Conservation (phyloP, 108 stramenopile species). For the Stephanodiscus minutulus region DNA sequence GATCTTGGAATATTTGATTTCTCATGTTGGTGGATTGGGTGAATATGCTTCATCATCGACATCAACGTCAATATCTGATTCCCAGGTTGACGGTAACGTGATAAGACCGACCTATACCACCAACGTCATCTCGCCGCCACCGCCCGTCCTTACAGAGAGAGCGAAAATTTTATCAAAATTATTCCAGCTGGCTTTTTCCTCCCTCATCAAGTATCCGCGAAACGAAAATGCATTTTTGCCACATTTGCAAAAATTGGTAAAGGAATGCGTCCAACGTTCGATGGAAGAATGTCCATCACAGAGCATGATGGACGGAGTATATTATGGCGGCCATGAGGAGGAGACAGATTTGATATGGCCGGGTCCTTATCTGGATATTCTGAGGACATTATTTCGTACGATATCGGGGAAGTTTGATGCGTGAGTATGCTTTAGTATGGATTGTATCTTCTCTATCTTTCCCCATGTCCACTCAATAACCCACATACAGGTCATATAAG, state of each 20-base stretch:
- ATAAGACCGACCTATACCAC: too few species aligned
- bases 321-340: not conserved
- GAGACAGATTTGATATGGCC: conserved; percentile 56
- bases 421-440: not conserved
- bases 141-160: conserved; percentile 19
- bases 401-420: conserved; percentile 95
- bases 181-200: conserved; percentile 79
- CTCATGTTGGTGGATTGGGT: conserved; percentile 63
- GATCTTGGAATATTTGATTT: conserved; percentile 74
- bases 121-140: not conserved
- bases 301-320: conserved; percentile 2
- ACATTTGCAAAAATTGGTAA: conserved; percentile 77
- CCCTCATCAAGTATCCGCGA: conserved; percentile 79
- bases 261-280: conserved; percentile 65
- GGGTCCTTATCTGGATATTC: conserved; percentile 78
- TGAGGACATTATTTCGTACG: conserved; percentile 84
- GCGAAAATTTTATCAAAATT: conserved; percentile 52
- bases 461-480: not conserved
- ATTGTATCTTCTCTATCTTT: not conserved
- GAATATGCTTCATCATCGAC: conserved; percentile 7
- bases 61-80: too few species aligned
- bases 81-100: too few species aligned
- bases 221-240: conserved; percentile 89
- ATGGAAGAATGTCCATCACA: conserved; percentile 27
- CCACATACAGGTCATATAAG: conserved; percentile 56